Evolutionary conservation across 2,329 filamentous ascomycete species (phyloP).

Genomic region (Scedosporium aurantiacum): DNA sequence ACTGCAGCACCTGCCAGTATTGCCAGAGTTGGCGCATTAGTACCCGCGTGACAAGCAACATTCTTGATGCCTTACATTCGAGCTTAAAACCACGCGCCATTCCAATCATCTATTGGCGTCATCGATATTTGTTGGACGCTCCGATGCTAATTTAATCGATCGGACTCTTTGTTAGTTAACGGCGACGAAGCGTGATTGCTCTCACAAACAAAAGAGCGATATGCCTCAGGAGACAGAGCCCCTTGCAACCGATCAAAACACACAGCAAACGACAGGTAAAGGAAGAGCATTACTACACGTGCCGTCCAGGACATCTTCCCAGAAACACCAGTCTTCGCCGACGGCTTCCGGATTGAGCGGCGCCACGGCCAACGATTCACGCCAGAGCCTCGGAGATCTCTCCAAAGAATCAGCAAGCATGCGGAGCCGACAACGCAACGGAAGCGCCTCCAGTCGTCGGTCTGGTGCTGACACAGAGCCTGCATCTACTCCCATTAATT

Average conservation of each 20-base stretch:
- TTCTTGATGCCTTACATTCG: neutral
- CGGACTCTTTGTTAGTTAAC: neutral
- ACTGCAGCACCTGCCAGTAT: neutral
- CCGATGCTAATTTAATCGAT: neutral
- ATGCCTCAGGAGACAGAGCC: neutral
- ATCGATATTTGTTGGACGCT: neutral
- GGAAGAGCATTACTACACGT: constrained; percentile 35
- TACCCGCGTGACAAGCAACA: neutral
- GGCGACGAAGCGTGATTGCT: neutral
- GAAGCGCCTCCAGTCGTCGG: constrained; percentile 56
- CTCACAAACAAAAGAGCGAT: neutral
- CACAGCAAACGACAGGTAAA: constrained; percentile 15
- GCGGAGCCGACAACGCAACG: constrained; percentile 51
- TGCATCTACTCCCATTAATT: constrained; percentile 35
- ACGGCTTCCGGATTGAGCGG: constrained; percentile 50
- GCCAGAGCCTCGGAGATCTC: constrained; percentile 51
- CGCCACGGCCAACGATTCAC: constrained; percentile 45
- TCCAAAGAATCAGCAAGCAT: constrained; percentile 59
- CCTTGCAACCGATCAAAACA: neutral
- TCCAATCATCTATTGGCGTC: neutral
- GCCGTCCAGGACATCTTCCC: constrained; percentile 52
- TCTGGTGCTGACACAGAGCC: constrained; percentile 43
- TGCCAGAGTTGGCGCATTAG: neutral
- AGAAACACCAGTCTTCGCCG: constrained; percentile 47
- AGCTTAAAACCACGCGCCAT: neutral